Evolutionary conservation across 371 early-diverging fungal species (phyloP), one percentile per base, ranked within the genome.

Genomic region (Rhizopus delemar): DNA sequence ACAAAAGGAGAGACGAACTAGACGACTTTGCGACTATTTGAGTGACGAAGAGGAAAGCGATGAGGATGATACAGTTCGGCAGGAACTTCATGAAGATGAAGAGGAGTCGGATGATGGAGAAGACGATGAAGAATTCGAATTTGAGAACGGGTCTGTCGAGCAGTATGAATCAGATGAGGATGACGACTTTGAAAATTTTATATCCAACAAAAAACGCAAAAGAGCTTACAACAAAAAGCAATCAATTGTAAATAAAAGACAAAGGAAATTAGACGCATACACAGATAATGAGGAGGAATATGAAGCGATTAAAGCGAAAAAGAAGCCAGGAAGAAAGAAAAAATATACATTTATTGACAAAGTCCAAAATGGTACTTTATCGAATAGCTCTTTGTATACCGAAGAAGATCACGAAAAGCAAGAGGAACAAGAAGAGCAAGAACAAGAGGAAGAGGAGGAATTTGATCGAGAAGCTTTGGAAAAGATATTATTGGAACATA

Each of bases 11-110:
- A 36, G 41, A 12, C 46, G 48, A 8, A 59, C 60, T 32, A 41
- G 69, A n/a, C 62, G 83, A 8, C 69, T 81, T 34, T 77, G 83
- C 8, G 83, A 82, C 34, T 82, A 81, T 50, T 70, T 81, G 13
- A 82, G 82, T 32, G 83, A 75, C 22, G 13, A 48, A 22, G 75
- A 73, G 13, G 68, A 63, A 28, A 65, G 66, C 32, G 64, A 70
- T 43, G 70, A 76, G 51, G 9, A 48, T 48, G 28, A 8, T 29
- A 38, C 8, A 13, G 65, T 85, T n/a, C 78, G 74, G 12, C 70
- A 73, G 53, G 67, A 74, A 22, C 65, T 72, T 13, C 59, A 69
- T 3, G 70, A 68, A 16, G 62, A 64, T 4, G 70, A 71, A 2
- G 72, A 66, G 22, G 15, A 49, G 1, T 56, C 52, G 12, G 22